Conservation (phyloP, 1,284 basidiomycete species). For the Spongispora temasekensis region DNA sequence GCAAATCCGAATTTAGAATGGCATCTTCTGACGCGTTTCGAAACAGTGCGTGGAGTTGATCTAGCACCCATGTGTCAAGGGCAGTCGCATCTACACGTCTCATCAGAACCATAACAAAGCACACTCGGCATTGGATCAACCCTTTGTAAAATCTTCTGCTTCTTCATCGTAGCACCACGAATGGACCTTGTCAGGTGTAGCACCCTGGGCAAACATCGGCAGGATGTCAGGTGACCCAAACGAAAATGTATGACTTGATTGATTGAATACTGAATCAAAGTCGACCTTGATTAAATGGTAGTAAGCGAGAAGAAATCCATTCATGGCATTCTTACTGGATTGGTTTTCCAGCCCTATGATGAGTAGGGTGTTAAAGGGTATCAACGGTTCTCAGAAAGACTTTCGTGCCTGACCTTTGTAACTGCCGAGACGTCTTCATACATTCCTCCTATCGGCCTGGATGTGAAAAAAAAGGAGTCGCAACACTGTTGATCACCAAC, state of each 20-base stretch:
- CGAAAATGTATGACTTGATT: constrained; percentile 76
- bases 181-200: constrained; percentile 67
- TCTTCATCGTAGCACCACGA: constrained; percentile 80
- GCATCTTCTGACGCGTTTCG: constrained; percentile 60
- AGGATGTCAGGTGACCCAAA: constrained; percentile 91
- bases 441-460: constrained; percentile 64
- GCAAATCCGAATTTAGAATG: constrained; percentile 51
- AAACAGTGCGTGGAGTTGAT: constrained; percentile 62
- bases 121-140: constrained; percentile 34
- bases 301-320: constrained; percentile 7
- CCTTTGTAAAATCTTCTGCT: constrained; percentile 85
- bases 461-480: constrained; percentile 9
- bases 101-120: not conserved
- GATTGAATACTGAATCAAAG: constrained; percentile 91
- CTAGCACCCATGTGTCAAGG: constrained; percentile 81
- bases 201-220: constrained; percentile 85
- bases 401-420: constrained; percentile 58
- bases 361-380: constrained; percentile 9
- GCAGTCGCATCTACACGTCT: constrained; percentile 65
- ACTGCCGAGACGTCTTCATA: constrained; percentile 93
- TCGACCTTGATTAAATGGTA: constrained; percentile 52
- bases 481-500: constrained; percentile 37
- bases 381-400: not conserved
- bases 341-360: constrained; percentile 82
- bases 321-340: constrained; percentile 59